Base-by-base conservation (phyloP, 352 stramenopile species). In the Pythium plurisporium region DNA sequence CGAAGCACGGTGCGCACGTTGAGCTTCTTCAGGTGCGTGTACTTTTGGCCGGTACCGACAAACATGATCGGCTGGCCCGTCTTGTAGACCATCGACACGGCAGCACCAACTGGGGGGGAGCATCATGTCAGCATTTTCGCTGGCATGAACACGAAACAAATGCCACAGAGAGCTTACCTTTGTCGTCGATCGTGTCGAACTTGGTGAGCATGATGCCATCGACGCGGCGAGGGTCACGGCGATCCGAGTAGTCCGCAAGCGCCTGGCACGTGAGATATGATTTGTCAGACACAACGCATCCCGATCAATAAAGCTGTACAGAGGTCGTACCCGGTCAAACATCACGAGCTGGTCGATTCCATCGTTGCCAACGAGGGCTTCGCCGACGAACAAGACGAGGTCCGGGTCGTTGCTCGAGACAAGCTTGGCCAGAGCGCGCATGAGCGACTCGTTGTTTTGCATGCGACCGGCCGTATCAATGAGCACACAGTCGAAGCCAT, bases 171-270 rank as follows among this genome's bases (percentile, higher is more conserved):
- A 38, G 67, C 68, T 22, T 51, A 91, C 81, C 79, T 75, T 99
- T 99, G 72, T 99, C 96, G 62, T 98, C 96, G 49, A 99, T 98
- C 10, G 97, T 99, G 79, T 99, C 97, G 67, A 99, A 99, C 74
- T 99, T 99, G 46, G 97, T 99, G 59, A 99, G 87, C 55, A 99
- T 89, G 63, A 99, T 98, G 48, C 96, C 97, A 75, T 99, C 96
- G 44, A 99, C 96, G 52, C 91, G 80, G 65, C 96, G 93, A 27
- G 88, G 85, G 33, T 87, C 72, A 67, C 86, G 76, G 68, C 74
- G 76, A 67, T 95, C 70, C 63, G 85, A 81, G 87, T 92, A 82
- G 82, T 94, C 86, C n/a, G 87, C 88, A 54, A 96, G 82, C 20
- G 86, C 85, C 85, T 56, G 27, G 19, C 17, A 55, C 34, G 12